Conservation (phyloP, 495 filamentous ascomycete species). For the Barbatosphaeria neglecta region DNA sequence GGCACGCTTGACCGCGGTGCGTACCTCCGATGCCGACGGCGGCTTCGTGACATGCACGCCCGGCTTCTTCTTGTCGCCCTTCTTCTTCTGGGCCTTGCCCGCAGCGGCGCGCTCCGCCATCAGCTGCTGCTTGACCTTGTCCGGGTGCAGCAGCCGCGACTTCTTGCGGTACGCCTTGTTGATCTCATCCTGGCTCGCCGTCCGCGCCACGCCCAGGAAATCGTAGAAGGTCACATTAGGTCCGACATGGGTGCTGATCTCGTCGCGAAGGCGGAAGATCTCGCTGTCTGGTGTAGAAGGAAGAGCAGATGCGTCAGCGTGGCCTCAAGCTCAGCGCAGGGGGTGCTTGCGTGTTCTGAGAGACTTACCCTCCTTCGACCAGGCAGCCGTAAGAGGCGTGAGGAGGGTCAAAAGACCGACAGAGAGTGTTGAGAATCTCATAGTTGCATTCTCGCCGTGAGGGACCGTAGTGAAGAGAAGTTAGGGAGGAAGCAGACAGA, state of each 20-base stretch:
- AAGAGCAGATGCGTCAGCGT: not conserved
- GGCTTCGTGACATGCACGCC: constrained; percentile 57
- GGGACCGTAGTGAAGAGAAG: not conserved
- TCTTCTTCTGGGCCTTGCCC: constrained; percentile 30
- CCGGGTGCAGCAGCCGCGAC: constrained; percentile 71
- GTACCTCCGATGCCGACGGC: constrained; percentile 61
- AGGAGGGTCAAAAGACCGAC: constrained; percentile 47
- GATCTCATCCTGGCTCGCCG: constrained; percentile 76
- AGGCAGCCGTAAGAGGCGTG: constrained; percentile 54
- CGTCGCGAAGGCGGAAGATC: constrained; percentile 89
- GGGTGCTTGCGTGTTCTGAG: not conserved
- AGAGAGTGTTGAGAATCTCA: constrained; percentile 40
- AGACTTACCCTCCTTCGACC: constrained; percentile 69
- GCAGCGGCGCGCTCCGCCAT: constrained; percentile 51
- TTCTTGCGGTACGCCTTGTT: constrained; percentile 88
- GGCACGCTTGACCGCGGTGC: constrained; percentile 62
- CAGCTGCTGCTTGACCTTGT: constrained; percentile 84
- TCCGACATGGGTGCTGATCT: constrained; percentile 67
- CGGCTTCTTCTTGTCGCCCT: constrained; percentile 40
- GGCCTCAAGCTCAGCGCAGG: not conserved
- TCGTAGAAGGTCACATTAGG: constrained; percentile 85
- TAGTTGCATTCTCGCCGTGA: constrained; percentile 22
- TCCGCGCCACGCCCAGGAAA: constrained; percentile 62
- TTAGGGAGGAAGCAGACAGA: not conserved
- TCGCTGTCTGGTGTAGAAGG: constrained; percentile 71